A percentile compares a stretch with the other conserved stretches of the same genome.
phyloP scores from a whole-genome alignment of 441 rosid genomes.

The Corymbia citriodora region DNA sequence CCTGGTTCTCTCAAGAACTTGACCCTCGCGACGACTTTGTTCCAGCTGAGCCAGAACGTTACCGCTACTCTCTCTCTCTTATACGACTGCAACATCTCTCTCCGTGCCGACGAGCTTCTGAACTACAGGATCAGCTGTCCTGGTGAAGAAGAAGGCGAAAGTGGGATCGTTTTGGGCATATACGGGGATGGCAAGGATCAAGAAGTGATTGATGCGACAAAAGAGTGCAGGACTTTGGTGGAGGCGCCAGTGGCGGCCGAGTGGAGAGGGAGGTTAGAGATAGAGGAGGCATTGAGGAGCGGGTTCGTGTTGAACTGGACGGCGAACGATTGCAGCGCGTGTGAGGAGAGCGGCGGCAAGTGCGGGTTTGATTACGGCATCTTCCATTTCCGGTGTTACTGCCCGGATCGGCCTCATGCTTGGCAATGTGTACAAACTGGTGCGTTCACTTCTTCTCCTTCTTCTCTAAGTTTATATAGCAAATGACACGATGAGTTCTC shows the following conservation, averaged over 20 bases:
- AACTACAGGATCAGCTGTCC: background rate
- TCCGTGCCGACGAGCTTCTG: background rate
- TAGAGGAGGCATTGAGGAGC: background rate
- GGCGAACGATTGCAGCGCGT: slow-evolving; percentile 31
- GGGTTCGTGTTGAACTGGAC: slow-evolving; percentile 39
- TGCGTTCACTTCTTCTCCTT: background rate
- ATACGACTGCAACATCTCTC: slow-evolving; percentile 21
- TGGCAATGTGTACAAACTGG: slow-evolving; percentile 10
- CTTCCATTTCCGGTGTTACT: slow-evolving; percentile 33
- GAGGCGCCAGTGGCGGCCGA: slow-evolving; percentile 21
- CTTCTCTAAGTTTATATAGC: no score
- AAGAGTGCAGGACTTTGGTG: slow-evolving; percentile 6
- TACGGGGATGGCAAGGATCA: slow-evolving; percentile 1
- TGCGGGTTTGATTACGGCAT: slow-evolving; percentile 28
- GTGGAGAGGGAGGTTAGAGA: background rate
- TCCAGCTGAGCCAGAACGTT: background rate
- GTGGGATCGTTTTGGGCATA: slow-evolving; percentile 4
- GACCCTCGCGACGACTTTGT: slow-evolving; percentile 8
- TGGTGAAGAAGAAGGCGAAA: background rate
- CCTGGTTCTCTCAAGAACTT: slow-evolving; percentile 17
- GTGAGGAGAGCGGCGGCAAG: slow-evolving; percentile 34
- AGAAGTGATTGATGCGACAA: background rate
- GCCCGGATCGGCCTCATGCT: slow-evolving; percentile 47
- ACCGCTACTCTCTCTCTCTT: slow-evolving; percentile 4
- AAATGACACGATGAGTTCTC: no score